Base-by-base conservation (phyloP, 441 rosid genomes). In the Macaranga tanarius region DNA sequence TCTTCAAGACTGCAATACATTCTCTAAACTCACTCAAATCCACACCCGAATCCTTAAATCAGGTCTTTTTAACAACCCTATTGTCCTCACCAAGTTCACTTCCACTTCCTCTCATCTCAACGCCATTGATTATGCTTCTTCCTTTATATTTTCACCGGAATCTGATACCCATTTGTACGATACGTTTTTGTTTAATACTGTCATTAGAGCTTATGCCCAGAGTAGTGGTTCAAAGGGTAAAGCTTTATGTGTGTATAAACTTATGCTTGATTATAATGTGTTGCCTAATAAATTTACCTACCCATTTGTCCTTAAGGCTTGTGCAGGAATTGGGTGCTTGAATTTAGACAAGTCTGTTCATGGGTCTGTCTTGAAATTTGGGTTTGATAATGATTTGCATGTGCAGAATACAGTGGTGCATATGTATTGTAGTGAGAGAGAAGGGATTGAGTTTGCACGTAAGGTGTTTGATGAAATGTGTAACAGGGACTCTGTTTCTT, bases 381-480 rank as follows among this genome's bases (percentile, higher is more conserved):
- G 87, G 7, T 80, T 86, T 62, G 71, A 64, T 40, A 76, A 76
- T 20, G 85, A 88, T 73, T 31, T 68, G 16, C 86, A 84, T 47
- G 92, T 86, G 73, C 70, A 59, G 65, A 88, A 86, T 68, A 81
- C 89, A 42, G 56, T 81, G 82, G 87, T 83, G 28, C 88, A 80
- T 23, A 79, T 80, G 87, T 83, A 81, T 45, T 74, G 84, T 5
- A 60, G 84, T 16, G 67, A 74, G 62, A 47, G 52, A 4, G 79
- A 73, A 50, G 86, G 86, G 66, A 64, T 83, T 22, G 81, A 45
- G 61, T 74, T 50, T 62, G 86, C 88, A 10, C 76, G 87, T 20
- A 81, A 81, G 74, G 71, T 84, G 84, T 85, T 87, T 54, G 88
- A 88, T 78, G 82, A 77, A 77, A 88, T 83, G 85, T 51, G 72